Evolutionary conservation across 495 filamentous ascomycete species (phyloP).

Genomic region (Collariella sp.): DNA sequence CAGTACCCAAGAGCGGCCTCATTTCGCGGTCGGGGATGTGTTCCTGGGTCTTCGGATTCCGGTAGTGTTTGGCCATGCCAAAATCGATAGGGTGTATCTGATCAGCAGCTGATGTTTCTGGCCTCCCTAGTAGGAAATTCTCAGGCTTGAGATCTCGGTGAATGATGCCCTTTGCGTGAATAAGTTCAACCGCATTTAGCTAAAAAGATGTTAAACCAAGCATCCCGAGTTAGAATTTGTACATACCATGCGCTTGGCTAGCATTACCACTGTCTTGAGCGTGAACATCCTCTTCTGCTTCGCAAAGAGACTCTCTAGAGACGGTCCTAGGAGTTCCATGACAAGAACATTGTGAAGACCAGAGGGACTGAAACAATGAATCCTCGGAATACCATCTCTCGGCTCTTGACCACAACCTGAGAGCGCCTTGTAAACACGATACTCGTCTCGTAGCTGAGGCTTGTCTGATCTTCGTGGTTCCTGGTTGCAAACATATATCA

Average conservation of each 20-base stretch:
- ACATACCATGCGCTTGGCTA: conserved; percentile 96
- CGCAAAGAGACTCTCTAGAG: conserved; percentile 94
- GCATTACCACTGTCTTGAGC: conserved; percentile 98
- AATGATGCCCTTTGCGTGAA: conserved; percentile 99
- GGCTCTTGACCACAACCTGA: conserved; percentile 98
- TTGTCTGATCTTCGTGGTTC: conserved; percentile 99
- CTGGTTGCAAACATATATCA: conserved; percentile 39
- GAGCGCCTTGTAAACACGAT: conserved; percentile 97
- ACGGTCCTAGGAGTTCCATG: conserved; percentile 93
- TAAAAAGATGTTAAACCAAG: conserved; percentile 11
- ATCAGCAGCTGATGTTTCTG: conserved; percentile 82
- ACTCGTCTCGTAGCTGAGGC: conserved; percentile 95
- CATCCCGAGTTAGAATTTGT: neutral
- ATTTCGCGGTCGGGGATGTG: conserved; percentile 98
- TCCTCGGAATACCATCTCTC: conserved; percentile 98
- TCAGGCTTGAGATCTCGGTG: conserved; percentile 99
- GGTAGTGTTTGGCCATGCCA: conserved; percentile 99
- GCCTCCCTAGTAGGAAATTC: conserved; percentile 98
- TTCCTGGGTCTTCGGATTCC: conserved; percentile 98
- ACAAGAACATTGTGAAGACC: conserved; percentile 98
- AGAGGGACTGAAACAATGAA: conserved; percentile 99
- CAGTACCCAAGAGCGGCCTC: conserved; percentile 93
- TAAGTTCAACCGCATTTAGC: conserved; percentile 96
- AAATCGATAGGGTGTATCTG: conserved; percentile 99
- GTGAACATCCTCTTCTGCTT: conserved; percentile 93